These are phyloP conservation scores for Phytopythium helicoides DNA, from an alignment of 352 stramenopile species.

Conservation along the genomic window DNA sequence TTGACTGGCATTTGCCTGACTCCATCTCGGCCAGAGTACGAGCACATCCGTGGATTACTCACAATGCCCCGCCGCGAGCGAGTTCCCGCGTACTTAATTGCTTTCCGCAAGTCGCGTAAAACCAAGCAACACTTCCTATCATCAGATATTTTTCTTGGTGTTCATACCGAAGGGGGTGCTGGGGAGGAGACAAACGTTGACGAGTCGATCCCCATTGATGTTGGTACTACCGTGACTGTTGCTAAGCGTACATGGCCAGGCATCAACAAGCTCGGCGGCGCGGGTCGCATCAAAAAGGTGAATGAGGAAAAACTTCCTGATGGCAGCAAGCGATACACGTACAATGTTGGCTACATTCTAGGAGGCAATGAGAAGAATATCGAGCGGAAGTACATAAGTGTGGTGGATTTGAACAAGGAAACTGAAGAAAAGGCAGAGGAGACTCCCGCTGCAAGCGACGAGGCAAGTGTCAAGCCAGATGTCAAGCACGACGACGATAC, in stretches of 20 bases:
- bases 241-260: constrained; percentile 82
- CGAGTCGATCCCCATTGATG: constrained; percentile 36
- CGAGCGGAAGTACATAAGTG: constrained; percentile 76
- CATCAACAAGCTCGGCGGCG: constrained; percentile 85
- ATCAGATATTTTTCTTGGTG: constrained; percentile 54
- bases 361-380: constrained; percentile 77
- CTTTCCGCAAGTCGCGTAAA: constrained; percentile 48
- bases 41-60: constrained; percentile 31
- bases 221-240: constrained; percentile 68
- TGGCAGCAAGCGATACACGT: constrained; percentile 48
- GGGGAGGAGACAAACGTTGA: constrained; percentile 38
- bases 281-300: constrained; percentile 62
- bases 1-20: constrained; percentile 35
- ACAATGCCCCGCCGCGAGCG: constrained; percentile 43
- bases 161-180: constrained; percentile 28
- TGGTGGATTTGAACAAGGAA: constrained; percentile 47
- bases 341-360: constrained; percentile 74
- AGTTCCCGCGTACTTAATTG: constrained; percentile 39
- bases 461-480: constrained; percentile 11
- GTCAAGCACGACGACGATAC: constrained; percentile 8
- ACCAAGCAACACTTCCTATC: constrained; percentile 55
- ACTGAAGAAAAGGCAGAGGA: constrained; percentile 14
- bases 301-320: constrained; percentile 36
- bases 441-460: neutral
- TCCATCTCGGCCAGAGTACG: constrained; percentile 29